These are phyloP conservation scores for Wickerhamomyces chaumierensis DNA, from an alignment of 805 yeast species.

Conservation along the genomic window DNA sequence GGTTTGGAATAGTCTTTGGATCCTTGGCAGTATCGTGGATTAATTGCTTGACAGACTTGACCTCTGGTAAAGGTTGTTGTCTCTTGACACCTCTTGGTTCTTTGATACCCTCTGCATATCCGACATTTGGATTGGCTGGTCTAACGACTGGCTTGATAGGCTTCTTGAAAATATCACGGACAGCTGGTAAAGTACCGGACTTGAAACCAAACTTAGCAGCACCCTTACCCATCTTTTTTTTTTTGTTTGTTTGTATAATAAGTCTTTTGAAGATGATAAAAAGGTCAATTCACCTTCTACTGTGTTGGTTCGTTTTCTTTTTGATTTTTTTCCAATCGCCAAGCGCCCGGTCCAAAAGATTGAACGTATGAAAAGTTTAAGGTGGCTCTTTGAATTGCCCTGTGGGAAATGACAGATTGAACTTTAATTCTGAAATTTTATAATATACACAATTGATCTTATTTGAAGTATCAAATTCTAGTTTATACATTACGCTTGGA, in stretches of 20 bases:
- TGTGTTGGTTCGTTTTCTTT: too few relatives aligned
- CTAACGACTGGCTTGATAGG: conserved; percentile 32
- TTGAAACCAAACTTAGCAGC: conserved; percentile 39
- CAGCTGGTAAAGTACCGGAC: conserved; percentile 74
- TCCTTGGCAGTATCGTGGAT: conserved; percentile 40
- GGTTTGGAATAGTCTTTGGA: conserved; percentile 25
- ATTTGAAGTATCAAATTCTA: too few relatives aligned
- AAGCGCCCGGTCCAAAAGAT: too few relatives aligned
- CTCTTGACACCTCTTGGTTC: conserved; percentile 57
- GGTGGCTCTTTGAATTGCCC: too few relatives aligned
- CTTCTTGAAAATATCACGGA: conserved; percentile 64
- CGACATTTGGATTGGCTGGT: conserved; percentile 39
- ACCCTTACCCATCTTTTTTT: conserved; percentile 32
- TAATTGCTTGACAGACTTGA: conserved; percentile 48
- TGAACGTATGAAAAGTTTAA: too few relatives aligned
- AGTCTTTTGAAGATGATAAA: too few relatives aligned
- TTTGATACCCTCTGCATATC: conserved; percentile 62
- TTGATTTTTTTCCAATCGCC: too few relatives aligned
- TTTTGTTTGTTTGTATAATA: background rate
- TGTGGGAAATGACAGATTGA: too few relatives aligned
- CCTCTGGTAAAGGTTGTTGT: conserved; percentile 38
- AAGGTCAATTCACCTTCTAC: too few relatives aligned
- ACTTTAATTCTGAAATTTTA: too few relatives aligned
- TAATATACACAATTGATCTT: too few relatives aligned
- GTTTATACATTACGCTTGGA: too few relatives aligned